Conservation (phyloP, 2,329 filamentous ascomycete genomes). For the Thielaviopsis populi region DNA sequence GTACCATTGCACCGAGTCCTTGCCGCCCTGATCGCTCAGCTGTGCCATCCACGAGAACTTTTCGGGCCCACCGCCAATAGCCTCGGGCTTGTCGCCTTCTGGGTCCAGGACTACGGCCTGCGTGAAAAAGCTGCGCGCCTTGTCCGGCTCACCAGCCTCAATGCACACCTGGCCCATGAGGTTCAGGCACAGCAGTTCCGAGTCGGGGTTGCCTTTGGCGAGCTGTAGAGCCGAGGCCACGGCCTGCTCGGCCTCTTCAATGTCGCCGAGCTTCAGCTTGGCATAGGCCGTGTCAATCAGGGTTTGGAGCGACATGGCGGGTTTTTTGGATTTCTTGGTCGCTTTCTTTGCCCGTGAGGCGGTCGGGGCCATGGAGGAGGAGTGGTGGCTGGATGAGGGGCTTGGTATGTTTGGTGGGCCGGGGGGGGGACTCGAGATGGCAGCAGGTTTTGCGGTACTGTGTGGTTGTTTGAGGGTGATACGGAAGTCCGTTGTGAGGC, state of each 20-base stretch:
- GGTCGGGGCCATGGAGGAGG: slow-evolving; percentile 28
- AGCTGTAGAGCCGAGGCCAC: slow-evolving; percentile 30
- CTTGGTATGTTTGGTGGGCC: not conserved
- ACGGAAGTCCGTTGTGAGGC: not conserved
- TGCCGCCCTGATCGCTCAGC: slow-evolving; percentile 56
- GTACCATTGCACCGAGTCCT: slow-evolving; percentile 52
- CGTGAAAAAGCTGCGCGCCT: slow-evolving; percentile 57
- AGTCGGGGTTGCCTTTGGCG: slow-evolving; percentile 32
- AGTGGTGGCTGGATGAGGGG: not conserved
- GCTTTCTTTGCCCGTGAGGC: slow-evolving; percentile 12
- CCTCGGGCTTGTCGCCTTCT: slow-evolving; percentile 54
- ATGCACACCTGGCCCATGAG: slow-evolving; percentile 69
- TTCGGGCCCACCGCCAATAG: slow-evolving; percentile 67
- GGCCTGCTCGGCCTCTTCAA: slow-evolving; percentile 28
- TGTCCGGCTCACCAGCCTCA: slow-evolving; percentile 66
- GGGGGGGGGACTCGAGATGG: not conserved
- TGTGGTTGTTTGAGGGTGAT: too few relatives aligned
- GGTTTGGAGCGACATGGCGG: slow-evolving; percentile 21
- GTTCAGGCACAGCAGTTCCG: slow-evolving; percentile 51
- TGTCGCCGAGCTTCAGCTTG: slow-evolving; percentile 29
- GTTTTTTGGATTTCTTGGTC: slow-evolving; percentile 25
- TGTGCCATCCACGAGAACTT: slow-evolving; percentile 95
- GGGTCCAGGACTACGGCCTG: slow-evolving; percentile 62
- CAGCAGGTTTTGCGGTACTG: not conserved
- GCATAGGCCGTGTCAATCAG: slow-evolving; percentile 29